Evolutionary conservation across 148 eudicot species (phyloP), one percentile per base, ranked within the genome.

Genomic region (Hydrangea macrophylla): DNA sequence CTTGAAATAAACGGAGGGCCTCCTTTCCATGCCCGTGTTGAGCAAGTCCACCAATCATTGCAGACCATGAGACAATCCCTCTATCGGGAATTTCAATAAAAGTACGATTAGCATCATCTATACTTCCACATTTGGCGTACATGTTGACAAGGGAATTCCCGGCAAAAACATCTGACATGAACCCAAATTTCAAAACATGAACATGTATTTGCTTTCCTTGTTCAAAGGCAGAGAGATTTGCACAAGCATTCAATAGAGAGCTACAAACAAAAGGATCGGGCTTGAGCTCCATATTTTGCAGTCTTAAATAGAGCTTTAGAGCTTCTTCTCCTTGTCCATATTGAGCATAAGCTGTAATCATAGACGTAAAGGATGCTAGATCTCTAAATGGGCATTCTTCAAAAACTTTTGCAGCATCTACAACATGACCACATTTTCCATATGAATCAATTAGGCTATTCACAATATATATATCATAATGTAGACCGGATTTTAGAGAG

Each of bases 21-120:
- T 81, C 79, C 79, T 68, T 79, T 58, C 83, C 88, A 42, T 74
- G 69, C 36, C 88, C 88, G 31, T 84, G 88, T 74, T 84, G 85
- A 71, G 88, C 88, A 60, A 84, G 83, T 36, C 88, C 88, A 64
- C 88, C 83, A 61, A 84, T 84, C 79, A 84, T 84, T 35, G 88
- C 79, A 53, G 83, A 84, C 88, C 88, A 84, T 8, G 88, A 84
- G 18, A 84, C 83, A 39, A 79, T 74, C 42, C 85, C 83, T 69
- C 75, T 84, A 39, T 81, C 71, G 1, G 15, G 13, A 51, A 84
- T 69, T 73, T 44, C 70, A 22, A 78, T 73, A 69, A 84, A 84
- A 32, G 83, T 75, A 70, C 35, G 77, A 57, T 55, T 50, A 42
- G 88, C 88, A 65, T 84, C 88, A 22, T 81, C 77, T 40, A 84